Evolutionary conservation across 1,284 basidiomycete species (phyloP), one percentile per base, ranked within the genome.

Genomic region (Laetiporus sulphureus): DNA sequence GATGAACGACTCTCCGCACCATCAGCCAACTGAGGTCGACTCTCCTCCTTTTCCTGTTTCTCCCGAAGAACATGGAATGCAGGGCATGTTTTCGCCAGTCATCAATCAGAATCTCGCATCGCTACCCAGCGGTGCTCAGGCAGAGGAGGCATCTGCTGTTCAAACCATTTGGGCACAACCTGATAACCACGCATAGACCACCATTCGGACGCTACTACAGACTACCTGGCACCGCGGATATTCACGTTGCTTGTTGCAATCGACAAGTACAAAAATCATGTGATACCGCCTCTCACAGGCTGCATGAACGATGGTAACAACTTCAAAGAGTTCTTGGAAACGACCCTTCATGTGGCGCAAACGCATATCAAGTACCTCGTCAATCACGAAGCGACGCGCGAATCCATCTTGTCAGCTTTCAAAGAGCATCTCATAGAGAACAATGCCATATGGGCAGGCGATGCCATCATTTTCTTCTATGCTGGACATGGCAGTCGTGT

Each of bases 391-490:
- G 40, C 40, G 3, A 41, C 40, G 2, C 40, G 40, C 12, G 2
- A 5, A 5, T 31, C 32, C 2, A 41, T 41, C 21, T 10, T 41
- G 16, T 2, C 3, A 3, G 18, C 22, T 3, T 34, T 41, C 15
- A 3, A 12, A 16, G 11, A 5, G 3, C 44, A 41, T 22, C 29
- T 45, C 22, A 36, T 38, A 11, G 11, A 25, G 16, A 41, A 45
- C 16, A 4, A 6, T 5, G n/a, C 24, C 18, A 37, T 41, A 13
- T 23, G 21, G 5, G 23, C n/a, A 16, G 44, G 44, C 10, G 38
- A 45, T 21, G 32, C 44, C 7, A 41, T 45, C 5, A 10, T 45
- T 15, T 32, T 45, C 23, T 45, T 37, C 25, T 45, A 31, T 19
- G 44, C 44, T 5, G 44, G 44, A 2, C 44, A 45, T 31, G 44